A percentile compares a stretch with the other conserved stretches of the same genome.
Conservation (phyloP, 306 rosid genomes). For the Casuarina cunninghamiana region DNA sequence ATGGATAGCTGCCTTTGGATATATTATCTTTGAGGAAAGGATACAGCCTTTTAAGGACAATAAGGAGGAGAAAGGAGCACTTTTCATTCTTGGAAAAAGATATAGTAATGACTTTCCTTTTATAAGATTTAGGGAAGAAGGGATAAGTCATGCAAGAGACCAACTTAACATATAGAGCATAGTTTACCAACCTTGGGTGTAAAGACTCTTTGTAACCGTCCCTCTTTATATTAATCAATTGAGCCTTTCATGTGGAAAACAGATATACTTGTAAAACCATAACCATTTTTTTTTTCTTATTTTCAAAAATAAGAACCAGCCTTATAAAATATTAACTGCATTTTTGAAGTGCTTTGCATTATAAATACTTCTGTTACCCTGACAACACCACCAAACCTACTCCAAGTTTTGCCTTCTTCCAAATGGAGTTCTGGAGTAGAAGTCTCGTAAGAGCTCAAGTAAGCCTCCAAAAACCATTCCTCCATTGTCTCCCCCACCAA, state of each 20-base stretch:
- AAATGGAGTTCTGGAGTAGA: conserved; percentile 23
- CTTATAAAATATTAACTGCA: neutral
- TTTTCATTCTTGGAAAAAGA: neutral
- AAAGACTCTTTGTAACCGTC: neutral
- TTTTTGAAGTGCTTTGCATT: neutral
- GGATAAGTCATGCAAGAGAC: neutral
- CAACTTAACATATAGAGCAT: neutral
- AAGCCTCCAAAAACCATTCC: conserved; percentile 15
- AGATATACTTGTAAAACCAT: neutral
- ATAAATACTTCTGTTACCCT: conserved; percentile 13
- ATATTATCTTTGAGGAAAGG: neutral
- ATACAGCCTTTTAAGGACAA: no score
- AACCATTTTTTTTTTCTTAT: neutral
- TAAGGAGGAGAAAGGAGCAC: neutral
- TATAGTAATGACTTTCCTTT: no score
- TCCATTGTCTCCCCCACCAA: neutral
- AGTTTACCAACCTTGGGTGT: neutral
- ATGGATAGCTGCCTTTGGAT: neutral
- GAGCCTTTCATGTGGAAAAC: neutral
- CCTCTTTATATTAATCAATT: neutral
- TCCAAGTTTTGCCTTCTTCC: conserved; percentile 4
- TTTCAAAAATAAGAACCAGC: neutral
- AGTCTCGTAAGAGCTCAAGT: conserved; percentile 27
- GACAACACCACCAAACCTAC: conserved; percentile 14
- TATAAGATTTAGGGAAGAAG: neutral